Conservation (phyloP, 371 early-diverging fungal genomes). For the Lichtheimia corymbifera region DNA sequence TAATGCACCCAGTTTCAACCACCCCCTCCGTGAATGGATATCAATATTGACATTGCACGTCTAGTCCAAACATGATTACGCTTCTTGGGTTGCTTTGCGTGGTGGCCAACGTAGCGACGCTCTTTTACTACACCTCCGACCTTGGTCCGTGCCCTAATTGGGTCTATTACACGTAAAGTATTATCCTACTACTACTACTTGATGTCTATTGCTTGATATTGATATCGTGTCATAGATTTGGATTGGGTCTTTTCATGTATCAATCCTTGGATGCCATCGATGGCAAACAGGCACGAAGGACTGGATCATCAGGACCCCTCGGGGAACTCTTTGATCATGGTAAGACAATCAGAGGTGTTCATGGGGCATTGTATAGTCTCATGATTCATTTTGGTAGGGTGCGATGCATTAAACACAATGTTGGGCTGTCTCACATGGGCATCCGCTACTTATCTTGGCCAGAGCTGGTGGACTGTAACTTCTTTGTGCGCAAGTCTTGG, state of each 20-base stretch:
- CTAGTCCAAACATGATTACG: constrained; percentile 97
- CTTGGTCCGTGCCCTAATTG: constrained; percentile 84
- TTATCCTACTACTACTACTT: no score
- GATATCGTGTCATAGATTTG: constrained; percentile 57
- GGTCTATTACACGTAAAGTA: constrained; percentile 72
- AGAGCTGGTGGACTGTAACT: constrained; percentile 75
- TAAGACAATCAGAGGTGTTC: constrained; percentile 16
- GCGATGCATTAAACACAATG: constrained; percentile 89
- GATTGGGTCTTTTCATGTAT: constrained; percentile 89
- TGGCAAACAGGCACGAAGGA: constrained; percentile 98
- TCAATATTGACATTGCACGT: background rate
- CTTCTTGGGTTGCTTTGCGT: constrained; percentile 90
- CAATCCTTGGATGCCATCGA: constrained; percentile 97
- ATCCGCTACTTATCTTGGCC: constrained; percentile 71
- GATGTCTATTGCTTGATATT: background rate
- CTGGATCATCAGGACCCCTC: constrained; percentile 86
- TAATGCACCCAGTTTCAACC: background rate
- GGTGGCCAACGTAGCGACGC: constrained; percentile 68
- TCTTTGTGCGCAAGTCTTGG: constrained; percentile 61
- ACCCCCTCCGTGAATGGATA: background rate
- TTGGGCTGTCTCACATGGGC: constrained; percentile 63
- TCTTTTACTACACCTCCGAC: constrained; percentile 76
- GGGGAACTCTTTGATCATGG: constrained; percentile 96
- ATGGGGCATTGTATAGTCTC: background rate
- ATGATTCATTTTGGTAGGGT: constrained; percentile 50